Base-by-base conservation (phyloP, 495 filamentous ascomycete genomes). In the Penicillium bialowiezense region DNA sequence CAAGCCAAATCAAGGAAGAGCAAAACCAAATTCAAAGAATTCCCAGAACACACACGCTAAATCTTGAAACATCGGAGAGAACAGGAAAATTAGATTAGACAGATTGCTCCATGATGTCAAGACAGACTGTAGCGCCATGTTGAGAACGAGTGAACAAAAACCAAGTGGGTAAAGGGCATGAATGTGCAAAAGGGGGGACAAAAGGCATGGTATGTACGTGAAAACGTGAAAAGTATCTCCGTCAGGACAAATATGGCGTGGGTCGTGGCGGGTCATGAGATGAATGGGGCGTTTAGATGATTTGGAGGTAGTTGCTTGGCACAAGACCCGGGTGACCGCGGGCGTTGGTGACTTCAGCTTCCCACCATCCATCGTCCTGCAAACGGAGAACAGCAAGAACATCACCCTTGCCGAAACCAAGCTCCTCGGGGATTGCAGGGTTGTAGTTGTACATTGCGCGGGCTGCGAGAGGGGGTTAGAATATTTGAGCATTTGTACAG, bases 291-390 rank as follows among this genome's bases (percentile, higher is more conserved):
- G 57, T 56, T 59, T 67, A 76, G 46, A 74, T 69, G 44, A 73
- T 72, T 71, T 95, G 90, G 63, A 99, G 71, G 62, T 99, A 99
- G 69, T 99, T 99, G 69, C 91, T 96, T 18, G 95, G 95, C 43
- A 97, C 95, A 60, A 99, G 74, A 19, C 95, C 95, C 9, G 87
- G 73, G 56, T 83, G 77, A 15, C 81, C 78, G 20, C 84, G 84
- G 56, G 81, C 83, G 0, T 88, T 88, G 41, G 90, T 88, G 44
- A 96, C 81, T 70, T 97, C 91, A 12, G 95, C 93, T 74, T 97
- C 93, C 95, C 95, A 99, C 95, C 95, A 99, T 9, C 95, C 95
- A 62, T 99, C 95, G 68, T 99, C 95, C 65, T 99, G 95, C 50
- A 91, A 82, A 52, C 90, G 78, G 28, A 95, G 70, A n/a, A 99